Evolutionary conservation across 108 stramenopile genomes (phyloP).

Genomic region (Bacterosira constricta): DNA sequence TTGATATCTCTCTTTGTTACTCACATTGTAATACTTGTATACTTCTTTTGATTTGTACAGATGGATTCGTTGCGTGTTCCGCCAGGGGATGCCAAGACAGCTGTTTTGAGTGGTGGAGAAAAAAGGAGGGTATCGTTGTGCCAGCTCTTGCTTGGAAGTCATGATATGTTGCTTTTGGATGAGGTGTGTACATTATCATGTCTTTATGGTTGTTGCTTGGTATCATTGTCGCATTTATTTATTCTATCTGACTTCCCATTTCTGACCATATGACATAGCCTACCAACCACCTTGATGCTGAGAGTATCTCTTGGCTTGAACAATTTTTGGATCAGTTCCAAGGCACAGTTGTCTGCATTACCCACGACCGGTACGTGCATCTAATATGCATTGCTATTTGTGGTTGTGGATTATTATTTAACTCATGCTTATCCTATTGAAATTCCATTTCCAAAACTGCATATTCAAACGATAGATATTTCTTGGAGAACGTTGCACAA

Average conservation of each 20-base stretch:
- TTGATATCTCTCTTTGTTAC: too few species aligned
- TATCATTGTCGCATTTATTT: constrained; percentile 33
- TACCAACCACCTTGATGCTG: constrained; percentile 81
- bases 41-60: not conserved
- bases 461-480: too few species aligned
- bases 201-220: not conserved
- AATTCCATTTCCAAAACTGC: too few species aligned
- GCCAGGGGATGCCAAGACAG: constrained; percentile 75
- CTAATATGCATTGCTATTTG: too few species aligned
- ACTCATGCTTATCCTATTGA: too few species aligned
- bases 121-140: constrained; percentile 94
- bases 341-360: constrained; percentile 97
- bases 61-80: constrained; percentile 85
- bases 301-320: constrained; percentile 87
- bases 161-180: constrained; percentile 92
- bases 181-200: constrained; percentile 47
- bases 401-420: too few species aligned
- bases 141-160: constrained; percentile 79
- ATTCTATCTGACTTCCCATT: not conserved
- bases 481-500: constrained; percentile 93
- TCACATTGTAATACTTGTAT: not conserved
- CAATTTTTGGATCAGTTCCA: constrained; percentile 87
- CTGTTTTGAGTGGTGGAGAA: constrained; percentile 94
- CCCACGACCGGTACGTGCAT: constrained; percentile 90
- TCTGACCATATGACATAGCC: not conserved